Conservation (phyloP, 2,329 filamentous ascomycete genomes). For the Fusarium heterosporum region DNA sequence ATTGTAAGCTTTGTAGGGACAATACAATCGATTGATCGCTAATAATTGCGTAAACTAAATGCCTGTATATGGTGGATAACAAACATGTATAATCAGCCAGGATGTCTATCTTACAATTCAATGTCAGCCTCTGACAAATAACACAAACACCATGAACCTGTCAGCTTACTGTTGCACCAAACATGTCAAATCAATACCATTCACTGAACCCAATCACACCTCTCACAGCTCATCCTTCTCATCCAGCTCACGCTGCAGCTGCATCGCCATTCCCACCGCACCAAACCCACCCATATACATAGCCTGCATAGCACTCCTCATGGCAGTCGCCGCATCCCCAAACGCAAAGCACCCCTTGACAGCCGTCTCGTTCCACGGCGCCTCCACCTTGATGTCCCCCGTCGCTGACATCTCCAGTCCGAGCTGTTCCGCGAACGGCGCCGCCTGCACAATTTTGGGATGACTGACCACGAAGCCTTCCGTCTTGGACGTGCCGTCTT, state of each 20-base stretch:
- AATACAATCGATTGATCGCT: neutral
- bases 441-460: constrained; percentile 54
- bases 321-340: constrained; percentile 59
- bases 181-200: neutral
- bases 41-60: neutral
- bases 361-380: constrained; percentile 62
- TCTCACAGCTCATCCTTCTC: constrained; percentile 45
- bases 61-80: neutral
- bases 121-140: neutral
- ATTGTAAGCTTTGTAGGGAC: neutral
- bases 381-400: constrained; percentile 58
- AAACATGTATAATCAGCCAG: too few relatives aligned
- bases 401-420: constrained; percentile 56
- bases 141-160: neutral
- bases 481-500: constrained; percentile 52
- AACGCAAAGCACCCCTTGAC: constrained; percentile 65
- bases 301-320: constrained; percentile 49
- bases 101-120: neutral
- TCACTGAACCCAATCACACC: neutral
- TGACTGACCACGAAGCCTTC: constrained; percentile 58
- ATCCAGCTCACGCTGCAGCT: constrained; percentile 47
- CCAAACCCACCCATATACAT: constrained; percentile 47
- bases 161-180: neutral
- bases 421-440: constrained; percentile 57
- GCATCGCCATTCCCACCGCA: constrained; percentile 44